Percentiles rank a stretch among this genome's conserved stretches.
Conservation (phyloP, 805 yeast species). For the Metschnikowia similis region DNA sequence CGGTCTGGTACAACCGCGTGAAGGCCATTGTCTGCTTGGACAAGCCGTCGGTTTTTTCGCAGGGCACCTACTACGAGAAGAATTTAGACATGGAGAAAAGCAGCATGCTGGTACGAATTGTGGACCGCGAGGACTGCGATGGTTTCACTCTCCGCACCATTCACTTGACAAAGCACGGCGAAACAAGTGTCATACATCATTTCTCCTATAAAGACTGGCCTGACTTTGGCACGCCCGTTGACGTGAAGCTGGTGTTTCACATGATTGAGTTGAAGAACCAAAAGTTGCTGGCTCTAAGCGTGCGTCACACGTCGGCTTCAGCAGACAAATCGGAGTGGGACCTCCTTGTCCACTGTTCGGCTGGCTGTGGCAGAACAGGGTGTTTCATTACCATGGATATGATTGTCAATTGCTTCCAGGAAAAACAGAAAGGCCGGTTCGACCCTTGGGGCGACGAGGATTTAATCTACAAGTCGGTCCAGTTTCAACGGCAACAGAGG, state of each 20-base stretch:
- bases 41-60: conserved; percentile 18
- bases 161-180: conserved; percentile 9
- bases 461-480: conserved; percentile 58
- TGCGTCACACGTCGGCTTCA: not conserved
- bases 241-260: conserved; percentile 27
- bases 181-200: conserved; percentile 27
- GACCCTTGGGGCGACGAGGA: conserved; percentile 42
- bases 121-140: conserved; percentile 6
- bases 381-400: conserved; percentile 46
- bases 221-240: conserved; percentile 41
- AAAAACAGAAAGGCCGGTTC: conserved; percentile 15
- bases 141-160: conserved; percentile 17
- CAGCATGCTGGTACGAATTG: conserved; percentile 12
- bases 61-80: conserved; percentile 17
- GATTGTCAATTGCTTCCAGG: conserved; percentile 25
- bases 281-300: conserved; percentile 14
- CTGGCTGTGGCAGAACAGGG: conserved; percentile 60
- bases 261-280: conserved; percentile 32
- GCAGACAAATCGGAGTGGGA: conserved; percentile 13
- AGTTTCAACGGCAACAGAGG: conserved; percentile 67
- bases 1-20: conserved; percentile 31
- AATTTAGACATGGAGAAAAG: conserved; percentile 17
- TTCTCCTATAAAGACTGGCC: conserved; percentile 44
- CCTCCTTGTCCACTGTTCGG: conserved; percentile 50
- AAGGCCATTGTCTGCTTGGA: conserved; percentile 36